Evolutionary conservation across 192 early-diverging fungal species (phyloP).

Genomic region (Geranomyces variabilis): DNA sequence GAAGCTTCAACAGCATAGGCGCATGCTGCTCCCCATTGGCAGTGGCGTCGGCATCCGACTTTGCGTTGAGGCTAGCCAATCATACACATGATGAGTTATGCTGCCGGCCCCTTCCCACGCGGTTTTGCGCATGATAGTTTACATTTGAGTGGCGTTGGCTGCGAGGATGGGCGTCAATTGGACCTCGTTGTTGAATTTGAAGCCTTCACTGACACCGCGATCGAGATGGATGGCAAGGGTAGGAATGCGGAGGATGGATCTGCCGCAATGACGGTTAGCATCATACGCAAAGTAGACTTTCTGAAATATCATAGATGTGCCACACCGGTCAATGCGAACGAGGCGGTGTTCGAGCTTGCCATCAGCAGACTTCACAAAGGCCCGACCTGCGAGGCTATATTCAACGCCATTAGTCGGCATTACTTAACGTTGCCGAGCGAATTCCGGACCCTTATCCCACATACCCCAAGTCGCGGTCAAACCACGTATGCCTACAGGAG

Average conservation of each 20-base stretch:
- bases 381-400: conserved; percentile 83
- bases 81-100: neutral
- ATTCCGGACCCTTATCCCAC: neutral
- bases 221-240: conserved; percentile 97
- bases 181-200: conserved; percentile 94
- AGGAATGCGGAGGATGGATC: conserved; percentile 91
- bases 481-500: conserved; percentile 90
- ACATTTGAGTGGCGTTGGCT: conserved; percentile 39
- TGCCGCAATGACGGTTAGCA: neutral
- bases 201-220: conserved; percentile 71
- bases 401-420: neutral
- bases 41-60: conserved; percentile 15
- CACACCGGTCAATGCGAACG: conserved; percentile 70
- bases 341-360: conserved; percentile 76
- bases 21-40: conserved; percentile 70
- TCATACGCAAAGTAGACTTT: neutral
- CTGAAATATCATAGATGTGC: neutral
- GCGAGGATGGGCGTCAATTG: conserved; percentile 89
- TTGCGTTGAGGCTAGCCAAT: conserved; percentile 35
- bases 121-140: neutral
- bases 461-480: conserved; percentile 91
- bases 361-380: conserved; percentile 74
- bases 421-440: neutral
- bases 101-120: neutral
- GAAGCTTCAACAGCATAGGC: conserved; percentile 73